These are phyloP conservation scores for Aegle marmelos DNA, from an alignment of 345 rosid genomes.

Conservation along the genomic window DNA sequence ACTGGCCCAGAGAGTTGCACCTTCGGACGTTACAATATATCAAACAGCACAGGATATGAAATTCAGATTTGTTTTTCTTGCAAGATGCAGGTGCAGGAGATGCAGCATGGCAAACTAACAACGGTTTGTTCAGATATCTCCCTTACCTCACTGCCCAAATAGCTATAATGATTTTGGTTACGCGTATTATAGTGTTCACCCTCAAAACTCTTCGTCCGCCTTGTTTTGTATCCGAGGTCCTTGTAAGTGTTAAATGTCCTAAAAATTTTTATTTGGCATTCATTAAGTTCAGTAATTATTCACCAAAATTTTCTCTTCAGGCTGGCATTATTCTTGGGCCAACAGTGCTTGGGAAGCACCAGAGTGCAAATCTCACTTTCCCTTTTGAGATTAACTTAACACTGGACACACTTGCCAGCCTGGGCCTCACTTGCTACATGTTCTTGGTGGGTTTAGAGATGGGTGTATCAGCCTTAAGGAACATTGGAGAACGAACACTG, in stretches of 20 bases:
- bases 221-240: conserved; percentile 25
- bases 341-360: background rate
- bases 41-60: background rate
- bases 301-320: too few relatives aligned
- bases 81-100: conserved; percentile 2
- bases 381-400: conserved; percentile 3
- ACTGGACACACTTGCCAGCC: conserved; percentile 17
- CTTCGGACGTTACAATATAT: background rate
- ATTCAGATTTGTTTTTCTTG: conserved; percentile 1
- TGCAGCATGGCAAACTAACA: conserved; percentile 18
- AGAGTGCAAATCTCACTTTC: background rate
- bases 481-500: conserved; percentile 11
- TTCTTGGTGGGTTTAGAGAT: conserved; percentile 38
- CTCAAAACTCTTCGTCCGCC: conserved; percentile 30
- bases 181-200: conserved; percentile 17
- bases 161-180: background rate
- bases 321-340: too few relatives aligned
- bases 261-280: too few relatives aligned
- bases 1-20: background rate
- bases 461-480: conserved; percentile 16
- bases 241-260: conserved; percentile 19
- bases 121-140: conserved; percentile 19
- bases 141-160: conserved; percentile 29
- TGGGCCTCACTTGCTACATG: conserved; percentile 29
- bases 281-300: too few relatives aligned